Evolutionary conservation across 2,329 filamentous ascomycete species (phyloP).

Genomic region (Rutstroemia sp.): DNA sequence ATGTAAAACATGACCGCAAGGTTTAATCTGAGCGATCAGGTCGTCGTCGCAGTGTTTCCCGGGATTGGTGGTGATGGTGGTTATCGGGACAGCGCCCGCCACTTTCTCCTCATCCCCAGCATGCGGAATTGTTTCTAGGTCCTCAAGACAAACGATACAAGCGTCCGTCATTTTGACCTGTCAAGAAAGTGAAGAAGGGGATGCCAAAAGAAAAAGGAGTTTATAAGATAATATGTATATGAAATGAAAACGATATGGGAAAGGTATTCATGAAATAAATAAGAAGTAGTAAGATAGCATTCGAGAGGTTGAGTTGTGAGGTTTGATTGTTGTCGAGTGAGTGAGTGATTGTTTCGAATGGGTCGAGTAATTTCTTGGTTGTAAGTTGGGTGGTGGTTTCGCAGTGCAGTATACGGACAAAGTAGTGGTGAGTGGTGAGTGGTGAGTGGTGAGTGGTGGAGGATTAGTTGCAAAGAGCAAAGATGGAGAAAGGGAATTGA

Average conservation of each 20-base stretch:
- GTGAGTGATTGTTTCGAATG: background rate
- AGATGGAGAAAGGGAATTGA: no score
- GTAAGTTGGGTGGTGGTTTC: no score
- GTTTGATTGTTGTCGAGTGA: no score
- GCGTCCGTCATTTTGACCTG: conserved; percentile 44
- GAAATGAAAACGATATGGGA: background rate
- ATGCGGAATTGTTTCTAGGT: conserved; percentile 35
- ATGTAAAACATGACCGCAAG: conserved; percentile 88
- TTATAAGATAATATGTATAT: background rate
- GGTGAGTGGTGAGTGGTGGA: no score
- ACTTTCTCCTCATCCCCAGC: conserved; percentile 18
- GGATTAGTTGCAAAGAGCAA: no score
- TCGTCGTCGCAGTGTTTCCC: conserved; percentile 17
- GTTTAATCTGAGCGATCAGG: conserved; percentile 51
- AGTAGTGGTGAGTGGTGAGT: no score
- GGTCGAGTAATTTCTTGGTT: background rate
- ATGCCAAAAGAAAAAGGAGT: background rate
- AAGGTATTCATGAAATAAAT: background rate
- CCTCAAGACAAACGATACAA: conserved; percentile 64
- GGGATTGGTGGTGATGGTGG: conserved; percentile 18
- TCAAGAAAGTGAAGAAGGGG: background rate
- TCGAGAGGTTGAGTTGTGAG: no score
- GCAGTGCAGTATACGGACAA: no score
- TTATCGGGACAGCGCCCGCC: conserved; percentile 17
- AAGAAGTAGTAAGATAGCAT: background rate